Percentiles rank a stretch among this genome's conserved stretches.
phyloP scores from a whole-genome alignment of 805 yeast species.

The Teunomyces cretensis region DNA sequence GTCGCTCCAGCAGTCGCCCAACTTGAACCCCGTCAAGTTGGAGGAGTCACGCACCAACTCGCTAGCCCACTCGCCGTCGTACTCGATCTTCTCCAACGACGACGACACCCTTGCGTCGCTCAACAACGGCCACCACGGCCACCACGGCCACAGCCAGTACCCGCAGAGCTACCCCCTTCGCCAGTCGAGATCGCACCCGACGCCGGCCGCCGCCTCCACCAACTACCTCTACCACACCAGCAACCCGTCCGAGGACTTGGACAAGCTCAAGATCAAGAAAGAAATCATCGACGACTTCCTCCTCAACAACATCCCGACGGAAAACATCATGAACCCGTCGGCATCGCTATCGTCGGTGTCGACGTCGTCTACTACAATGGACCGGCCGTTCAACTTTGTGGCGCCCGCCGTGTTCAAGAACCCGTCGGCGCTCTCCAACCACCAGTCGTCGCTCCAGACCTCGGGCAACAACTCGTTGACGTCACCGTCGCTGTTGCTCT shows the following conservation, averaged over 20 bases:
- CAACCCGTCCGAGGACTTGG: slow-evolving; percentile 9
- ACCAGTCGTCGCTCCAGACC: slow-evolving; percentile 2
- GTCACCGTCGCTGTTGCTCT: slow-evolving; percentile 36
- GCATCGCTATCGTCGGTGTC: background rate
- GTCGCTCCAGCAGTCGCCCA: slow-evolving; percentile 2
- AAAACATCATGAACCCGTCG: background rate
- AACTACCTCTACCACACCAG: slow-evolving; percentile 4
- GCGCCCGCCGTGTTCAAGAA: slow-evolving; percentile 13
- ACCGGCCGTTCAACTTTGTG: slow-evolving; percentile 11
- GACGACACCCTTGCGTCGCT: slow-evolving; percentile 8
- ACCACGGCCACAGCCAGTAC: background rate
- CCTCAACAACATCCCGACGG: slow-evolving; percentile 36
- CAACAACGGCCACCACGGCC: background rate
- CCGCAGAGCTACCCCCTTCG: slow-evolving; percentile 10
- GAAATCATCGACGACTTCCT: slow-evolving; percentile 41
- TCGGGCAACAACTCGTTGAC: slow-evolving; percentile 22
- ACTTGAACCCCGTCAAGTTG: slow-evolving; percentile 1
- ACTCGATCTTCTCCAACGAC: slow-evolving; percentile 25
- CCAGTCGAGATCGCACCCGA: slow-evolving; percentile 15
- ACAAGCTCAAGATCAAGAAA: slow-evolving; percentile 31
- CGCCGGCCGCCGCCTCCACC: slow-evolving; percentile 6
- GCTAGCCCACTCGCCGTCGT: slow-evolving; percentile 24
- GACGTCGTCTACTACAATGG: background rate
- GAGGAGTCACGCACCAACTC: slow-evolving; percentile 8
- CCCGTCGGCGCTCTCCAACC: slow-evolving; percentile 12